Evolutionary conservation across 2,329 filamentous ascomycete species (phyloP).

Genomic region (Clonostachys solani): DNA sequence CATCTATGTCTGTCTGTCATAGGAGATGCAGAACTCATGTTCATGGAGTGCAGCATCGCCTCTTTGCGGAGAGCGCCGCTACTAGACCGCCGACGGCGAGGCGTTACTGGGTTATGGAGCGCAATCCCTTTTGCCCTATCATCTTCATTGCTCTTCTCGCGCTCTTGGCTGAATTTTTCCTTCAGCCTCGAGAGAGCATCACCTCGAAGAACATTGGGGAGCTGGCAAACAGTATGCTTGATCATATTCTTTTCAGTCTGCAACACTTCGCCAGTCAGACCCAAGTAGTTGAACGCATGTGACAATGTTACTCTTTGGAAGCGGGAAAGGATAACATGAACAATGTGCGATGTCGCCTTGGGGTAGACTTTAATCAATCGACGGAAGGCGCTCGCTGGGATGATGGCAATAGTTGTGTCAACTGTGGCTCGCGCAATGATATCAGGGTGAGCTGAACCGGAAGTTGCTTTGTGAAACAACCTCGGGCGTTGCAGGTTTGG

Average conservation of each 20-base stretch:
- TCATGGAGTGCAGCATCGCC: constrained; percentile 66
- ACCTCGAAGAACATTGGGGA: constrained; percentile 87
- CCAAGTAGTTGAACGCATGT: constrained; percentile 91
- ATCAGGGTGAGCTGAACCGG: constrained; percentile 87
- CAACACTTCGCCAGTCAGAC: constrained; percentile 84
- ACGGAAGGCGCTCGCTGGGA: constrained; percentile 92
- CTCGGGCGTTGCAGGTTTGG: constrained; percentile 25
- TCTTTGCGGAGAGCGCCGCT: constrained; percentile 71
- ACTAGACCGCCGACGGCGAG: constrained; percentile 66
- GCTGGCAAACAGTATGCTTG: constrained; percentile 83
- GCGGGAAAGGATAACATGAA: constrained; percentile 93
- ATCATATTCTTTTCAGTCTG: constrained; percentile 93
- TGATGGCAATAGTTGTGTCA: constrained; percentile 97
- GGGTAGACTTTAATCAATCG: constrained; percentile 91
- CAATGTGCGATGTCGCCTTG: constrained; percentile 93
- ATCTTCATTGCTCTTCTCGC: constrained; percentile 75
- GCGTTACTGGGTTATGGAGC: constrained; percentile 72
- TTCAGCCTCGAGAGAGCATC: constrained; percentile 80
- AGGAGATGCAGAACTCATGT: constrained; percentile 22
- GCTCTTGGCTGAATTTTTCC: constrained; percentile 84
- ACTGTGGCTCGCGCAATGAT: constrained; percentile 94
- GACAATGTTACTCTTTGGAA: constrained; percentile 92
- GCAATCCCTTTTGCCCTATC: constrained; percentile 88
- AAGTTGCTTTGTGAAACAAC: constrained; percentile 37
- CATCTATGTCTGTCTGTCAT: not conserved